Base-by-base conservation (phyloP, 2,329 filamentous ascomycete genomes). In the Alternaria arborescens region DNA sequence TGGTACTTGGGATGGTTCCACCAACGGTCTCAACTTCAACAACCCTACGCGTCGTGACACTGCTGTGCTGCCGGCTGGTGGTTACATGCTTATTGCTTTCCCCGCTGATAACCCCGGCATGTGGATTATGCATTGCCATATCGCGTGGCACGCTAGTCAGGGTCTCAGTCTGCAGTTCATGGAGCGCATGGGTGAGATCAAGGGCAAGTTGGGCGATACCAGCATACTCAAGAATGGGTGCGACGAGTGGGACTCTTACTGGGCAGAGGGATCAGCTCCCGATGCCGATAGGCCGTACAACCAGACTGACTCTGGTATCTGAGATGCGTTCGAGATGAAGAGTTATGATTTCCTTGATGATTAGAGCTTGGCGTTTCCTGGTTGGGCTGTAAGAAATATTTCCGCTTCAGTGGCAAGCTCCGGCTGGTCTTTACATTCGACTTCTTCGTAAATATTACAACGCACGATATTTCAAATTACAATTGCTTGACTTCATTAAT, bases 81-180 rank as follows among this genome's bases (percentile, higher is more conserved):
- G 79, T 3, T 82, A 83, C 65, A 79, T 82, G 24, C 82, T 87
- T 12, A 70, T 87, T 20, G 84, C 85, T 20, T 86, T 86, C 74
- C 73, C 77, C 42, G 83, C 84, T 0, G 78, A 82, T 48, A 86
- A 87, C 71, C 84, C 85, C 0, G 86, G 85, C 8, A 66, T 72
- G 41, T 78, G 75, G 76, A 62, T 77, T 8, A 75, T 74, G 72
- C 72, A 77, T 40, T 77, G 73, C 55, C 74, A 77, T 32, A 77
- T 77, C 22, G 76, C 76, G 4, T 78, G 71, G 71, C 77, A 78
- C 53, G 77, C 72, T 0, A 68, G 67, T 3, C 74, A 78, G 42
- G 77, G 77, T 1, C 78, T 90, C 18, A 81, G 79, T 7, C 74
- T 86, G 34, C 83, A 87, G 70, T 86, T 87, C 66, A 64, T 87